Conservation (phyloP, 257 asterid species). For the Nicotiana paniculata region DNA sequence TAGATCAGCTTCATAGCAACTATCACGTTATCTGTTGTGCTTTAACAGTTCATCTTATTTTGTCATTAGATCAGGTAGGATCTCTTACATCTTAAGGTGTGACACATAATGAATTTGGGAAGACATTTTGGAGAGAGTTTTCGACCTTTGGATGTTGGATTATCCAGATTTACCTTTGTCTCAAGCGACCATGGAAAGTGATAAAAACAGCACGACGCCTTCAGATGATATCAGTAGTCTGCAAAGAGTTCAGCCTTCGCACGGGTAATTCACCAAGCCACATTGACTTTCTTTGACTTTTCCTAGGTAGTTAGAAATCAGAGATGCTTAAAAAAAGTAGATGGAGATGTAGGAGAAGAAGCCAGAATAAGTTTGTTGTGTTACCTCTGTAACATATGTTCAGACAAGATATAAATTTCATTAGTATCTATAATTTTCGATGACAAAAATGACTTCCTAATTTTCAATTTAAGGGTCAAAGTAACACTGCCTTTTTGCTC, state of each 20-base stretch:
- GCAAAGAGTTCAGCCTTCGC: constrained; percentile 47
- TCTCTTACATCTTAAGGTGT: neutral
- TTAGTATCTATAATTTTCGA: neutral
- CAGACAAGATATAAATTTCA: neutral
- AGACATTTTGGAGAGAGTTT: constrained; percentile 40
- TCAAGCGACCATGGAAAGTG: constrained; percentile 67
- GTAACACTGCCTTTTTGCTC: too few relatives aligned
- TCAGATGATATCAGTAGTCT: constrained; percentile 42
- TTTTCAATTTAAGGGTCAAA: neutral
- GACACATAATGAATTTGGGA: constrained; percentile 60
- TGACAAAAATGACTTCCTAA: neutral
- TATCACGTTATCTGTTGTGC: neutral
- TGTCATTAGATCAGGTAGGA: neutral
- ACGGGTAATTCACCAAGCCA: constrained; percentile 48
- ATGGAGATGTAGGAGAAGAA: neutral
- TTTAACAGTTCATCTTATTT: neutral
- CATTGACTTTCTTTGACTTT: neutral
- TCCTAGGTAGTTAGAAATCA: neutral
- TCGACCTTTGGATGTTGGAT: constrained; percentile 37
- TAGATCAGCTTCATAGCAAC: neutral
- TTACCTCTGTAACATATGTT: neutral
- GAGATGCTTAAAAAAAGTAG: neutral
- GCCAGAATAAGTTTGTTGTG: neutral
- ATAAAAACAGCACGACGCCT: constrained; percentile 33
- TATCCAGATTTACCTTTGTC: constrained; percentile 31